Conservation (phyloP, 1,139 yeast species). For the Debaryomyces singareniensis region DNA sequence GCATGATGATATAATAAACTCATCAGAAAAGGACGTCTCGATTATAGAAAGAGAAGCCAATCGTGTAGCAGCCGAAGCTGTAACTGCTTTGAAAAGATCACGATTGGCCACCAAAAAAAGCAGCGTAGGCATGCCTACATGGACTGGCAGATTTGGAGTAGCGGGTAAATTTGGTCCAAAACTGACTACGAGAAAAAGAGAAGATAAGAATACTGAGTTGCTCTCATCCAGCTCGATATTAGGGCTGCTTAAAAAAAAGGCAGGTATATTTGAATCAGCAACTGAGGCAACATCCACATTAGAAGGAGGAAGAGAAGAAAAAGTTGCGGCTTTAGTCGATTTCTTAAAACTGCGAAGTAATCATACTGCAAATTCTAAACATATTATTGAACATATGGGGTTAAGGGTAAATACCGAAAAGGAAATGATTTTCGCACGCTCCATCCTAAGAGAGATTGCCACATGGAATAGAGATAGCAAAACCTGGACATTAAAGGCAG, state of each 20-base stretch:
- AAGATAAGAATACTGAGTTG: slow-evolving; percentile 5
- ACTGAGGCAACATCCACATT: slow-evolving; percentile 7
- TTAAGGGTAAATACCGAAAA: slow-evolving; percentile 43
- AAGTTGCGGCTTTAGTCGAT: slow-evolving; percentile 27
- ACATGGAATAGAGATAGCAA: slow-evolving; percentile 52
- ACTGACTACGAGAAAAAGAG: slow-evolving; percentile 7
- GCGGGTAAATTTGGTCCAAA: slow-evolving; percentile 55
- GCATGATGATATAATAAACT: slow-evolving; percentile 71
- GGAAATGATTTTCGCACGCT: slow-evolving; percentile 59
- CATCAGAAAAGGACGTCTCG: slow-evolving; percentile 42
- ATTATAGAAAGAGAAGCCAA: slow-evolving; percentile 72
- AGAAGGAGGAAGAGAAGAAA: slow-evolving; percentile 20
- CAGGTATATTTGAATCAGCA: slow-evolving; percentile 17
- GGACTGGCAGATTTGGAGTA: slow-evolving; percentile 90
- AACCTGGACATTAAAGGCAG: slow-evolving; percentile 64
- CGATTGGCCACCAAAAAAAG: slow-evolving; percentile 57
- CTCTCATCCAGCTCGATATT: slow-evolving; percentile 27
- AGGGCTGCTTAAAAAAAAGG: slow-evolving; percentile 19
- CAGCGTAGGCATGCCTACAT: slow-evolving; percentile 81
- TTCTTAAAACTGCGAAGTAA: slow-evolving; percentile 29
- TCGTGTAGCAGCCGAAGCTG: slow-evolving; percentile 71
- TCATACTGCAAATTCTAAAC: slow-evolving; percentile 49
- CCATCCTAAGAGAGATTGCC: slow-evolving; percentile 65
- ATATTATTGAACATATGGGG: slow-evolving; percentile 47
- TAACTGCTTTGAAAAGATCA: slow-evolving; percentile 64